Evolutionary conservation across 2,329 filamentous ascomycete genomes (phyloP).

Genomic region (Pseudohalonectria lignicola): DNA sequence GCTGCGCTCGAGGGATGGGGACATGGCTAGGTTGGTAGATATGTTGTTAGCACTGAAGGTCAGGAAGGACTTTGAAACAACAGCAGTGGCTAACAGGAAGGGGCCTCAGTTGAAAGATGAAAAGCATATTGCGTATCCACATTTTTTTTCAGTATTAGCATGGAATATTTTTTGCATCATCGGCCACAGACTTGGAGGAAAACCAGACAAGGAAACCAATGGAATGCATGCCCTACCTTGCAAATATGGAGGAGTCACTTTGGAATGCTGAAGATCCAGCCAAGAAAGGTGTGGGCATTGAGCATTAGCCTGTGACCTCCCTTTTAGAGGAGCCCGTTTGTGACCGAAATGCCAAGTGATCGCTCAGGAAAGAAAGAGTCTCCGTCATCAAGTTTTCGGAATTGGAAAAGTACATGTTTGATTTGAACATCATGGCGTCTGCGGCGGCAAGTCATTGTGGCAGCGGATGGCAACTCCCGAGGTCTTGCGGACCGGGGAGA

Average conservation of each 20-base stretch:
- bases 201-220: background rate
- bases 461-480: slow-evolving; percentile 4
- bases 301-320: no score
- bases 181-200: slow-evolving; percentile 13
- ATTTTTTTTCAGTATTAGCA: slow-evolving; percentile 65
- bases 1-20: background rate
- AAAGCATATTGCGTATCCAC: slow-evolving; percentile 64
- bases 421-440: slow-evolving; percentile 27
- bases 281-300: no score
- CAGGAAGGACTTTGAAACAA: slow-evolving; percentile 6
- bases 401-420: slow-evolving; percentile 33
- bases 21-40: slow-evolving; percentile 8
- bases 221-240: background rate
- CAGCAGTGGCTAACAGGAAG: slow-evolving; percentile 14
- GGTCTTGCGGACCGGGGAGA: background rate
- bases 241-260: no score
- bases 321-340: no score
- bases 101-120: slow-evolving; percentile 73
- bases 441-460: no score
- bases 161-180: slow-evolving; percentile 66
- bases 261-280: no score
- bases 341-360: no score
- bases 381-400: slow-evolving; percentile 23
- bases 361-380: slow-evolving; percentile 18
- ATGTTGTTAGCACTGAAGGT: slow-evolving; percentile 6